A percentile compares a stretch with the other conserved stretches of the same genome.
Evolutionary conservation across 257 asterid species (phyloP).

Genomic region (Lycium ferocissimum): DNA sequence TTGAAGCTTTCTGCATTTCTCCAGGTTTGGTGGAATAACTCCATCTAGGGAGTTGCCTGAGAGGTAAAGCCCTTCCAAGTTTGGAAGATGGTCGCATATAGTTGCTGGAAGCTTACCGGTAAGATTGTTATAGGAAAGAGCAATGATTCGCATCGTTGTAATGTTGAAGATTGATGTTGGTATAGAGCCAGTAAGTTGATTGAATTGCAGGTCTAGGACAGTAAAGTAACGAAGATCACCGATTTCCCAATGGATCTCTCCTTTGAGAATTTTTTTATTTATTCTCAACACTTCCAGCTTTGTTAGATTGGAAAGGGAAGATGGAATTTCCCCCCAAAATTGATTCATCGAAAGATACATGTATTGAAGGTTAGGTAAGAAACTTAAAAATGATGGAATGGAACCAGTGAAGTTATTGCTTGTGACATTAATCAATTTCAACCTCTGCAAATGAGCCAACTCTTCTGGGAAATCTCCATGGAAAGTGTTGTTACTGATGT

Average conservation of each 20-base stretch:
- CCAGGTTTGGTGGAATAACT: constrained; percentile 35
- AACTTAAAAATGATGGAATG: neutral
- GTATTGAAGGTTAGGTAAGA: neutral
- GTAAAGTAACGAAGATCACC: constrained; percentile 26
- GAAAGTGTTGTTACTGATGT: neutral
- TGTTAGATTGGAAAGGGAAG: neutral
- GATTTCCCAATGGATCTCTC: constrained; percentile 32
- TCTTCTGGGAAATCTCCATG: neutral
- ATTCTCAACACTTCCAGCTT: neutral
- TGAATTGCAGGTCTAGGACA: neutral
- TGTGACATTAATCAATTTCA: neutral
- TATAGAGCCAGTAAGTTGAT: constrained; percentile 34
- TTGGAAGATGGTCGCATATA: constrained; percentile 33
- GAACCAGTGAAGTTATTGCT: neutral
- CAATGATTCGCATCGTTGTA: constrained; percentile 29
- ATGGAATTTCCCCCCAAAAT: neutral
- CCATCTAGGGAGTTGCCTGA: constrained; percentile 7
- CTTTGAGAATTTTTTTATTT: neutral
- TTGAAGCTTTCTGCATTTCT: constrained; percentile 29
- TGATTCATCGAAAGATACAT: neutral
- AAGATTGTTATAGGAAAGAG: neutral
- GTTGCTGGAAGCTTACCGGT: constrained; percentile 37
- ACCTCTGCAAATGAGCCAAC: neutral
- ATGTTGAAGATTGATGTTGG: constrained; percentile 14
- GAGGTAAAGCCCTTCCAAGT: constrained; percentile 23